Percentiles rank a stretch among this genome's conserved stretches.
Conservation (phyloP, 2,329 filamentous ascomycete genomes). For the Sporothrix sp. region DNA sequence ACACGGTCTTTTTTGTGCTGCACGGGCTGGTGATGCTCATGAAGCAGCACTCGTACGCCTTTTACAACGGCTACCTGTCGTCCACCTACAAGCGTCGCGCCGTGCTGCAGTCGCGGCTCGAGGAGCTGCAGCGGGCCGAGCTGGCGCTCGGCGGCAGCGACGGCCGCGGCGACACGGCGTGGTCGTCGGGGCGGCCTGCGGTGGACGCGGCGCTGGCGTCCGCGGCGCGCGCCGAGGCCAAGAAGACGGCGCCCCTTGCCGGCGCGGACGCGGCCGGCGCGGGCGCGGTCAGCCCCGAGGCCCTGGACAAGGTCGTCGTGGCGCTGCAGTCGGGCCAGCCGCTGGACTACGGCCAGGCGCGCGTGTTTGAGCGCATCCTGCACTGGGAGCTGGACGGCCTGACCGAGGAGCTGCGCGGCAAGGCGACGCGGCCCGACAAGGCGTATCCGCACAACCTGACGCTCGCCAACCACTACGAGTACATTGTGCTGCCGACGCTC, state of each 20-base stretch:
- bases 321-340: conserved; percentile 52
- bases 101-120: conserved; percentile 37
- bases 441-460: conserved; percentile 63
- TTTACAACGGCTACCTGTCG: conserved; percentile 67
- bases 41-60: conserved; percentile 75
- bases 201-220: conserved; percentile 24
- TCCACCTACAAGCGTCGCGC: conserved; percentile 44
- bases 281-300: conserved; percentile 2
- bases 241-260: background rate
- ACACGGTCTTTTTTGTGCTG: conserved; percentile 67
- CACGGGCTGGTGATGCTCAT: conserved; percentile 68
- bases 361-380: conserved; percentile 55
- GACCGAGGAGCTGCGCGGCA: conserved; percentile 55
- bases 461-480: conserved; percentile 56
- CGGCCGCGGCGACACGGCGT: background rate
- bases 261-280: background rate
- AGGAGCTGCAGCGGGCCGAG: conserved; percentile 14
- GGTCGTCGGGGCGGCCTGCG: conserved; percentile 25
- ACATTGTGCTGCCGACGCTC: conserved; percentile 63
- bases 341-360: conserved; percentile 52
- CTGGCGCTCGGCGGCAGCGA: background rate
- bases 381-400: conserved; percentile 57
- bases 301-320: conserved; percentile 47
- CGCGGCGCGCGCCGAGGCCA: conserved; percentile 22
- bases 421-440: conserved; percentile 38